A percentile compares a stretch with the other conserved stretches of the same genome.
These are phyloP conservation scores for Pyrenochaeta sp. DNA, from an alignment of 2,329 filamentous ascomycete genomes.

Conservation along the genomic window DNA sequence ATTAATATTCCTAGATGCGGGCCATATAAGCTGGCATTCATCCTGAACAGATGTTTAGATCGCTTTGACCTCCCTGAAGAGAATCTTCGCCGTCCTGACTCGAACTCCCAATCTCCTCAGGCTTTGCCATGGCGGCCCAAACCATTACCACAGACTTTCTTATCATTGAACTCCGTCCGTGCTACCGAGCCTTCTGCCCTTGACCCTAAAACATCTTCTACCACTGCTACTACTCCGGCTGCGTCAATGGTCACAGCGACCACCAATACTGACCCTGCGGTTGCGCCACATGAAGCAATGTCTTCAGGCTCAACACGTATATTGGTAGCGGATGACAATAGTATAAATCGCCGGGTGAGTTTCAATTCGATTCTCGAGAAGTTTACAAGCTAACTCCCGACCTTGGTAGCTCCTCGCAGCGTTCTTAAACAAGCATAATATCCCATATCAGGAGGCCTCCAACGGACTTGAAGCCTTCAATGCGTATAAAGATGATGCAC, in stretches of 20 bases:
- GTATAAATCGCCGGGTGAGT: conserved; percentile 48
- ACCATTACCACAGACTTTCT: no score
- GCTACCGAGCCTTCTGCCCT: no score
- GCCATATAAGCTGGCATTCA: conserved; percentile 42
- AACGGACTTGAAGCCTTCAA: conserved; percentile 45
- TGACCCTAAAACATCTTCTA: no score
- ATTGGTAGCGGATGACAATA: conserved; percentile 52
- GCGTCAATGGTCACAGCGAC: neutral
- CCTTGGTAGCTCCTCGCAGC: conserved; percentile 37
- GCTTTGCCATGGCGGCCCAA: no score
- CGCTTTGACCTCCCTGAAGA: conserved; percentile 31
- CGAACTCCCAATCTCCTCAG: neutral
- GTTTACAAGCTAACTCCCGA: conserved; percentile 7
- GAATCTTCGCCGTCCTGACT: conserved; percentile 13
- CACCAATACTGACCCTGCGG: no score
- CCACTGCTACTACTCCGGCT: no score
- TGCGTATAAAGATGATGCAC: conserved; percentile 24
- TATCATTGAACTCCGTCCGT: no score
- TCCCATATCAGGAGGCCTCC: conserved; percentile 36
- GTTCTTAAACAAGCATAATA: conserved; percentile 38
- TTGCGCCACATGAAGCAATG: neutral
- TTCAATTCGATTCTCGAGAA: neutral
- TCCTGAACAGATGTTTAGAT: conserved; percentile 40
- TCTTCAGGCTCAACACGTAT: conserved; percentile 17
- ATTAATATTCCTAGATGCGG: conserved; percentile 34